phyloP scores from a whole-genome alignment of 192 early-diverging fungal genomes.

The Coemansia sp. region DNA sequence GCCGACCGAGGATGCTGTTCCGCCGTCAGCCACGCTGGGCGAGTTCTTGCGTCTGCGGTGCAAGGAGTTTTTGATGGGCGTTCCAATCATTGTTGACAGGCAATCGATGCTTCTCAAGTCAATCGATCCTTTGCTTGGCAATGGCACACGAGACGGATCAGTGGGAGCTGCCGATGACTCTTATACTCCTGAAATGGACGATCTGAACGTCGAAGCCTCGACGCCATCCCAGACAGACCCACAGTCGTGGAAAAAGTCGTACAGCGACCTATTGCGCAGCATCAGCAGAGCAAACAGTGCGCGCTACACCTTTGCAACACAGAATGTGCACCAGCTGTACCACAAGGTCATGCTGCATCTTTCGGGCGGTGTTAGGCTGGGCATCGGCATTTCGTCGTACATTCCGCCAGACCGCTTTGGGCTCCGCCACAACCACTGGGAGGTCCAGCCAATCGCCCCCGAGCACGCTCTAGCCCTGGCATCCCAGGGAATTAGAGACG shows the following conservation, averaged over 20 bases:
- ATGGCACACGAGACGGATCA: no score
- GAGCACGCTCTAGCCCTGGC: slow-evolving; percentile 24
- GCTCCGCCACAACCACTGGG: slow-evolving; percentile 50
- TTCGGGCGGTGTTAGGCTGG: slow-evolving; percentile 50
- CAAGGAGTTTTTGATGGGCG: slow-evolving; percentile 53
- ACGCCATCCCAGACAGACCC: slow-evolving; percentile 3
- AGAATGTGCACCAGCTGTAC: slow-evolving; percentile 37
- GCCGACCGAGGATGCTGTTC: slow-evolving; percentile 32
- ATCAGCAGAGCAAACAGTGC: slow-evolving; percentile 36
- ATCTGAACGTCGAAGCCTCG: slow-evolving; percentile 9
- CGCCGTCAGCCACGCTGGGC: slow-evolving; percentile 34
- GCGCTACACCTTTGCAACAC: slow-evolving; percentile 45
- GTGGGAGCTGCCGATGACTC: slow-evolving; percentile 5
- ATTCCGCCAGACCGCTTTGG: slow-evolving; percentile 41
- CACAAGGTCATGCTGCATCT: slow-evolving; percentile 51
- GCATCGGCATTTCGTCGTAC: slow-evolving; percentile 50
- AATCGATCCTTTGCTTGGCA: slow-evolving; percentile 13
- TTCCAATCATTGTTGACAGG: slow-evolving; percentile 49
- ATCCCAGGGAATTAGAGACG: slow-evolving; percentile 27
- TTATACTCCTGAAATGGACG: slow-evolving; percentile 10
- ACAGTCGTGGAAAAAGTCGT: slow-evolving; percentile 24
- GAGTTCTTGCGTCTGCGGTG: slow-evolving; percentile 52
- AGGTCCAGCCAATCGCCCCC: slow-evolving; percentile 53
- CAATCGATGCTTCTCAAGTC: slow-evolving; percentile 33
- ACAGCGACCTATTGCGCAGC: slow-evolving; percentile 33